These are phyloP conservation scores for Niveomyces coronatus DNA, from an alignment of 2,329 filamentous ascomycete genomes.

Conservation along the genomic window DNA sequence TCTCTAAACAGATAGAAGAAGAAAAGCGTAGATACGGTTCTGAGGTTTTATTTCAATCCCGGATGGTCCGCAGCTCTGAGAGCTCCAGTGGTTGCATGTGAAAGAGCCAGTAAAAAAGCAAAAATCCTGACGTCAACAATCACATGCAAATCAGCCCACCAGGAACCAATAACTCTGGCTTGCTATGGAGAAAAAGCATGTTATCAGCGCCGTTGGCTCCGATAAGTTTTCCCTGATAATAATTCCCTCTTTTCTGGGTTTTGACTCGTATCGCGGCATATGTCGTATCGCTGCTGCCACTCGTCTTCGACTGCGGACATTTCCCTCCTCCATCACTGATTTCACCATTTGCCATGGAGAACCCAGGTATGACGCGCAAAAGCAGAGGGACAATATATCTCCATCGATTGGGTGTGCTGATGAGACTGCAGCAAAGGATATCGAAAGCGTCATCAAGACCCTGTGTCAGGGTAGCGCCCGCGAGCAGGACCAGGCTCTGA, in stretches of 20 bases:
- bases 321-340: slow-evolving; percentile 2
- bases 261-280: slow-evolving; percentile 1
- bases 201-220: too few relatives aligned
- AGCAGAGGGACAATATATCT: too few relatives aligned
- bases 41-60: too few relatives aligned
- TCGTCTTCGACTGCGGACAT: background rate
- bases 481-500: slow-evolving; percentile 54
- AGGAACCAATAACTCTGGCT: too few relatives aligned
- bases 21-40: too few relatives aligned
- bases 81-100: background rate
- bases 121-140: slow-evolving; percentile 19
- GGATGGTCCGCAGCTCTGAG: background rate
- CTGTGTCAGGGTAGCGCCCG: slow-evolving; percentile 58
- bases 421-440: slow-evolving; percentile 28
- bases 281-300: background rate
- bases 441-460: slow-evolving; percentile 53
- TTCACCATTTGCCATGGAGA: slow-evolving; percentile 27
- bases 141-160: slow-evolving; percentile 9
- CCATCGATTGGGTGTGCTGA: background rate
- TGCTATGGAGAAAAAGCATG: background rate
- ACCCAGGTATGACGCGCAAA: slow-evolving; percentile 27
- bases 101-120: background rate
- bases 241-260: too few relatives aligned
- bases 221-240: too few relatives aligned
- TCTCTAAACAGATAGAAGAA: too few relatives aligned